These are phyloP conservation scores for Fusarium gaditjirri DNA, from an alignment of 2,329 filamentous ascomycete species.

Conservation along the genomic window DNA sequence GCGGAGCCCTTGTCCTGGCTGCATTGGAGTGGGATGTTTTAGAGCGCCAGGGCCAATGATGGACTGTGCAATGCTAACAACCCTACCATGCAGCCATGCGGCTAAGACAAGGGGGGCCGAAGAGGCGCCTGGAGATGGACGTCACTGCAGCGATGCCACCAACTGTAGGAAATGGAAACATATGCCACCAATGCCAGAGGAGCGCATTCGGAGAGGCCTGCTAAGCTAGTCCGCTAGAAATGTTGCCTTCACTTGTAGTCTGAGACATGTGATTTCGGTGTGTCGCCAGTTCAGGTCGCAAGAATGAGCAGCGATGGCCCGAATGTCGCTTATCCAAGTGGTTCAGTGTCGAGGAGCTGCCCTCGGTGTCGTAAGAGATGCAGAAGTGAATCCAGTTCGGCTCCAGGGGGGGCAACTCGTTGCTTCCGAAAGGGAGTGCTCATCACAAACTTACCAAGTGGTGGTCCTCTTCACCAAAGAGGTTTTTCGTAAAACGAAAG, in stretches of 20 bases:
- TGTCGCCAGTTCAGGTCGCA: slow-evolving; percentile 4
- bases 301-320: slow-evolving; percentile 15
- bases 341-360: slow-evolving; percentile 4
- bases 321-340: background rate
- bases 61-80: slow-evolving; percentile 37
- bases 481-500: slow-evolving; percentile 31
- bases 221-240: slow-evolving; percentile 10
- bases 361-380: background rate
- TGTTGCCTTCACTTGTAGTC: slow-evolving; percentile 6
- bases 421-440: slow-evolving; percentile 1
- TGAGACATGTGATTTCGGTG: slow-evolving; percentile 25
- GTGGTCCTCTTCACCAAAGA: slow-evolving; percentile 34
- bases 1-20: slow-evolving; percentile 25
- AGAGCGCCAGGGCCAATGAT: slow-evolving; percentile 37
- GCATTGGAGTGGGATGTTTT: slow-evolving; percentile 36
- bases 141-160: slow-evolving; percentile 39
- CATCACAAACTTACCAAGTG: slow-evolving; percentile 43
- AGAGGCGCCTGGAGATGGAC: slow-evolving; percentile 34
- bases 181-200: slow-evolving; percentile 34
- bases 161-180: slow-evolving; percentile 24
- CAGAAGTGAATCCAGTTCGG: background rate
- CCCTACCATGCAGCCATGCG: slow-evolving; percentile 32
- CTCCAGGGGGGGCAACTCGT: background rate
- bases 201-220: slow-evolving; percentile 23
- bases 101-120: slow-evolving; percentile 41